Base-by-base conservation (phyloP, 331 rosid genomes). In the Rhamnella rubrinervis region DNA sequence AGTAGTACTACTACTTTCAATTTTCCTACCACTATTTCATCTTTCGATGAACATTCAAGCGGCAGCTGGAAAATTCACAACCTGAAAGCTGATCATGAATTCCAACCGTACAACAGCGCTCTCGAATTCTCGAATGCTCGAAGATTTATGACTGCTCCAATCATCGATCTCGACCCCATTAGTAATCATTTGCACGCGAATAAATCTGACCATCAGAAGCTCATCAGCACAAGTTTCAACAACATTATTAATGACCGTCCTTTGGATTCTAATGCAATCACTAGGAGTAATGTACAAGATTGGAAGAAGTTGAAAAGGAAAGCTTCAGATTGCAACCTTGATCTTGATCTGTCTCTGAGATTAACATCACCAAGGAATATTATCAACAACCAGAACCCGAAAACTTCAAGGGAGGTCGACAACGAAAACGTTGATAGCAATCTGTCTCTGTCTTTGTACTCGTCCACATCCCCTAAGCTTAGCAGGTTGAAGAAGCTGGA, bases 331-430 rank as follows among this genome's bases (percentile, higher is more conserved):
- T 60, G 63, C 26, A 47, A 68, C 28, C 73, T 78, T 55, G 83
- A 83, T 70, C 73, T 83, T 40, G 75, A 78, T 68, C 64, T 86
- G 53, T 78, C 86, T 20, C 85, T 78, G 9, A 71, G 68, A 59
- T 53, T 71, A 53, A 75, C 81, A 67, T 17, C 81, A 67, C 10
- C 81, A 6, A 77, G 13, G 50, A 61, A 64, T 59, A 23, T 4
- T 44, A 13, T 7, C 4, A 39, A 55, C n/a, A 59, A 61, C 14
- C 44, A 55, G 18, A 65, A 74, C 8, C 58, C 59, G 67, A 74
- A 26, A 58, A 38, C 38, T 26, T 63, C 55, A 55, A 66, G 18
- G 39, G 16, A 17, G 53, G 8, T 23, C 17, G 71, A 49, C 16
- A 61, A 59, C 7, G 73, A 66, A 12, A 73, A 59, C 28, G 70